A percentile compares a stretch with the other conserved stretches of the same genome.
Conservation (phyloP, 2,329 filamentous ascomycete genomes). For the Calonectria fujianensis region DNA sequence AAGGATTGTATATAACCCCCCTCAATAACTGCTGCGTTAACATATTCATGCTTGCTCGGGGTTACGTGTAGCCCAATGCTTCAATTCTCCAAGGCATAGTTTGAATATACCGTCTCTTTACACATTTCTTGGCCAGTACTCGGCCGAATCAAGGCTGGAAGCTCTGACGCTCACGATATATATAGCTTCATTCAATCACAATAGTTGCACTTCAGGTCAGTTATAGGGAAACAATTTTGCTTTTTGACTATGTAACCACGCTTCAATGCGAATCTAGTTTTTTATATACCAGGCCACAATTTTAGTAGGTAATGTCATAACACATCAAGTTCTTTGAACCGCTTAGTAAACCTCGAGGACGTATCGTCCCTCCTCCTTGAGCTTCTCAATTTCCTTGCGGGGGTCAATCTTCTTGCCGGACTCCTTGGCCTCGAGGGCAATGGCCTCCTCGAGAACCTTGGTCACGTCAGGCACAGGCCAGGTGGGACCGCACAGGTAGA, state of each 20-base stretch:
- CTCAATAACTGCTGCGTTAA: neutral
- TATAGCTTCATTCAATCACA: neutral
- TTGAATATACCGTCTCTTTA: neutral
- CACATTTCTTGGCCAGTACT: neutral
- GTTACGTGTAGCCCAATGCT: neutral
- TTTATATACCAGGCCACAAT: slow-evolving; percentile 48
- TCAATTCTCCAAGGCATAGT: neutral
- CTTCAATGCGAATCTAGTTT: slow-evolving; percentile 50
- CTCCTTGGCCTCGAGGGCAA: slow-evolving; percentile 82
- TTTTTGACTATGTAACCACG: slow-evolving; percentile 45
- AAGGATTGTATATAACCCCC: neutral
- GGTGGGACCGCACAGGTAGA: slow-evolving; percentile 98
- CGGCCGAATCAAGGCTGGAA: too few species aligned
- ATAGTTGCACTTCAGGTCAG: neutral
- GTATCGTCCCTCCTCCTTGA: slow-evolving; percentile 96
- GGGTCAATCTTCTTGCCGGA: slow-evolving; percentile 88
- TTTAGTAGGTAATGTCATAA: slow-evolving; percentile 48
- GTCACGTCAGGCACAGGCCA: slow-evolving; percentile 99
- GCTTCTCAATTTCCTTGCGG: slow-evolving; percentile 93
- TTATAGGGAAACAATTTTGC: neutral
- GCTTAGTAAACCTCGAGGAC: slow-evolving; percentile 95
- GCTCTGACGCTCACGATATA: neutral
- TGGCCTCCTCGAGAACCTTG: slow-evolving; percentile 93
- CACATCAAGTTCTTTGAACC: slow-evolving; percentile 25
- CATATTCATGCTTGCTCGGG: neutral